Percentiles rank a stretch among this genome's conserved stretches.
Evolutionary conservation across 257 asterid genomes (phyloP).

Genomic region (Buddleja alternifolia): DNA sequence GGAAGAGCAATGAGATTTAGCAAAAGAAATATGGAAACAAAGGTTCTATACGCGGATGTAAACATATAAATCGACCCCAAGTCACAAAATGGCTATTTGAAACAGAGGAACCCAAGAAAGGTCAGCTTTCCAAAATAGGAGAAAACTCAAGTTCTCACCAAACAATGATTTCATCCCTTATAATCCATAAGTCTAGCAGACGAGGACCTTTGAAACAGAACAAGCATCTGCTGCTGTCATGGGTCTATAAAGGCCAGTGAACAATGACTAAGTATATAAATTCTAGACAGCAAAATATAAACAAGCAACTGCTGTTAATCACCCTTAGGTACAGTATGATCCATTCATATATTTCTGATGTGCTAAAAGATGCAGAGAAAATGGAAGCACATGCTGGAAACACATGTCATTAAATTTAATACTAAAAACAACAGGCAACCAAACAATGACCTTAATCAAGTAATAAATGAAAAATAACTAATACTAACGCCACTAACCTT

Average conservation of each 20-base stretch:
- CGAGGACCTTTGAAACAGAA: background rate
- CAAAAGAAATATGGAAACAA: background rate
- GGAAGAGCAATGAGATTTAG: background rate
- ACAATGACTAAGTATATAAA: slow-evolving; percentile 4
- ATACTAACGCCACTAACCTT: slow-evolving; percentile 61
- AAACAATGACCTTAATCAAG: slow-evolving; percentile 13
- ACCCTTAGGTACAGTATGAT: slow-evolving; percentile 11
- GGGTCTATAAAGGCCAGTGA: background rate
- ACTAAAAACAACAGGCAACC: slow-evolving; percentile 2
- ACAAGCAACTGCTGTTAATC: background rate
- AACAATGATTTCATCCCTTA: background rate
- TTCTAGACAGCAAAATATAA: slow-evolving; percentile 3
- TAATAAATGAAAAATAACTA: slow-evolving; percentile 12
- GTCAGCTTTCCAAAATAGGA: slow-evolving; percentile 15
- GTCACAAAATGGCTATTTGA: background rate
- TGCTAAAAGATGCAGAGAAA: background rate
- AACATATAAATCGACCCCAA: background rate
- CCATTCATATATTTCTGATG: slow-evolving; percentile 19
- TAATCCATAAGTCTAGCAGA: background rate
- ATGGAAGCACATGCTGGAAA: slow-evolving; percentile 4
- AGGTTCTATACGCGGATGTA: background rate
- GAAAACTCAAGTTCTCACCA: background rate
- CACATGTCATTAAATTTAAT: background rate
- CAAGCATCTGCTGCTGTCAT: background rate
- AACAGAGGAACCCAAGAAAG: slow-evolving; percentile 7